Percentiles rank a stretch among this genome's conserved stretches.
Conservation (phyloP, 176 grass and related monocot species). For the Zizania latifolia region DNA sequence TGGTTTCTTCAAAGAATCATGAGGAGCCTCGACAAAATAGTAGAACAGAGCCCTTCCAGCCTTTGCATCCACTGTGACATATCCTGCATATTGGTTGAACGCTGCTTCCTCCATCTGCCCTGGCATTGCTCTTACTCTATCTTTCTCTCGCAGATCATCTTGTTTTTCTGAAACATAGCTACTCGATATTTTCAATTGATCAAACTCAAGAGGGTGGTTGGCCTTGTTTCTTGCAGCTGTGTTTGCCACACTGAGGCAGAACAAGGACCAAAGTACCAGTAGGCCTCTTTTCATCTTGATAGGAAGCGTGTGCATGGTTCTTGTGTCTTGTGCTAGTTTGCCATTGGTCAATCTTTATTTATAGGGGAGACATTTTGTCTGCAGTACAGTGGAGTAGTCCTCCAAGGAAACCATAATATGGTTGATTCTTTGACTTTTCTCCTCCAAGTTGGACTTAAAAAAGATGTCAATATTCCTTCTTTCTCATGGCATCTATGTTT, state of each 20-base stretch:
- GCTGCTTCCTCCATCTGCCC: conserved; percentile 34
- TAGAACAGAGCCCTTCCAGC: conserved; percentile 67
- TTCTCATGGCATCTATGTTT: conserved; percentile 32
- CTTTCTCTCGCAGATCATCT: conserved; percentile 22
- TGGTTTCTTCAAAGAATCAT: conserved; percentile 39
- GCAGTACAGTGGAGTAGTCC: conserved; percentile 25
- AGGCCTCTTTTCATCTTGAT: conserved; percentile 44
- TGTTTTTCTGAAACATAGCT: conserved; percentile 27
- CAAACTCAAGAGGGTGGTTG: conserved; percentile 31
- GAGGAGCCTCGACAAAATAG: conserved; percentile 61
- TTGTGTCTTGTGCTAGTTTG: conserved; percentile 36
- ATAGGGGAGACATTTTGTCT: conserved; percentile 37
- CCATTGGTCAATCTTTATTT: conserved; percentile 49
- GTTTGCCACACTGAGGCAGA: conserved; percentile 36
- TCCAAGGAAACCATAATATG: conserved; percentile 42
- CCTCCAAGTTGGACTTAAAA: conserved; percentile 36
- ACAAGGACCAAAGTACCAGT: conserved; percentile 46
- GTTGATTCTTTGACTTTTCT: conserved; percentile 41
- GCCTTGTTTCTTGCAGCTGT: conserved; percentile 15
- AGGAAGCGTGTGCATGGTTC: conserved; percentile 41
- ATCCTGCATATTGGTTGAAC: conserved; percentile 66
- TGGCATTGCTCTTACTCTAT: conserved; percentile 51
- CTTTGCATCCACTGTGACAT: conserved; percentile 53
- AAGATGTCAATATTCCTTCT: conserved; percentile 27
- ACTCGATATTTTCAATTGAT: conserved; percentile 19